phyloP scores from a whole-genome alignment of 2,329 filamentous ascomycete species.

The Colletotrichum musicola region DNA sequence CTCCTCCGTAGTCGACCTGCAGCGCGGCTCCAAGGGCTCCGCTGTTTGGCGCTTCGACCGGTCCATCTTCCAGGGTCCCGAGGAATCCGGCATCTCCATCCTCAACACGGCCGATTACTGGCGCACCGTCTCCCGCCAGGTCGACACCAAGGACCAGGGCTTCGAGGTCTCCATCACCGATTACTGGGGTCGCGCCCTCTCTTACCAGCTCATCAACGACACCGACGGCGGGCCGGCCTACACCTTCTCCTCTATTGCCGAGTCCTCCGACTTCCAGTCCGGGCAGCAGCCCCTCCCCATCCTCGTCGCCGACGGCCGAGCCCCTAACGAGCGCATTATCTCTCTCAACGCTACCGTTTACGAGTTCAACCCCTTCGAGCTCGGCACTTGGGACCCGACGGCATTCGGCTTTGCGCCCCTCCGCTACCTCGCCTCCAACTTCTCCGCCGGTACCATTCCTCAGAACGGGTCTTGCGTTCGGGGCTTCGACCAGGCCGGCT shows the following conservation, averaged over 20 bases:
- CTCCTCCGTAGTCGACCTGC: slow-evolving; percentile 72
- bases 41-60: slow-evolving; percentile 57
- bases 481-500: slow-evolving; percentile 85
- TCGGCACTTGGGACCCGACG: slow-evolving; percentile 73
- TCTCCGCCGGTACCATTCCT: slow-evolving; percentile 62
- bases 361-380: slow-evolving; percentile 76
- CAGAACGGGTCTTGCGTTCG: slow-evolving; percentile 60
- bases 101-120: slow-evolving; percentile 52
- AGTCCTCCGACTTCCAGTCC: slow-evolving; percentile 53
- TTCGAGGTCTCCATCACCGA: slow-evolving; percentile 80
- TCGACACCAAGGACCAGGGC: slow-evolving; percentile 54
- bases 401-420: slow-evolving; percentile 71
- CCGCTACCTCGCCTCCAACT: slow-evolving; percentile 70
- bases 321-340: slow-evolving; percentile 58
- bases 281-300: slow-evolving; percentile 63
- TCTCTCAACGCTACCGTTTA: slow-evolving; percentile 71
- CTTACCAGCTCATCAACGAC: slow-evolving; percentile 86
- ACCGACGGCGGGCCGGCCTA: slow-evolving; percentile 79
- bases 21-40: slow-evolving; percentile 54
- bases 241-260: slow-evolving; percentile 80
- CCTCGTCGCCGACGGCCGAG: slow-evolving; percentile 62
- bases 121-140: slow-evolving; percentile 49
- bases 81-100: slow-evolving; percentile 49
- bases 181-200: slow-evolving; percentile 89
- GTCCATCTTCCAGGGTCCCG: slow-evolving; percentile 56